These are phyloP conservation scores for Tremella mesenterica DNA, from an alignment of 768 basidiomycete genomes.

Conservation along the genomic window DNA sequence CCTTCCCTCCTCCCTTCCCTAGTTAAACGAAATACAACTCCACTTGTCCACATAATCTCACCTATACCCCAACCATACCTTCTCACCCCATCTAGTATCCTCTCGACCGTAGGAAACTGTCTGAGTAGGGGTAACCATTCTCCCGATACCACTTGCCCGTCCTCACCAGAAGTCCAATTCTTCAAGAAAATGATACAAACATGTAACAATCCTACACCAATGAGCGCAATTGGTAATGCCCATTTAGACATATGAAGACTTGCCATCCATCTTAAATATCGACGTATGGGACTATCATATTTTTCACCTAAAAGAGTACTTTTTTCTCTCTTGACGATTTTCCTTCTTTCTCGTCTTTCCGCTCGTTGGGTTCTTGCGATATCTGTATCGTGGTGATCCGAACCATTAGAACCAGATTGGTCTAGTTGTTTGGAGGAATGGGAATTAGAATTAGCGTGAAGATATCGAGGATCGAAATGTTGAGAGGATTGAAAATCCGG, in stretches of 20 bases:
- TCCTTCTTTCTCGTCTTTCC: neutral
- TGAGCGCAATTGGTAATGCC: slow-evolving; percentile 7
- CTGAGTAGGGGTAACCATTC: too few relatives aligned
- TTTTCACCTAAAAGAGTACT: slow-evolving; percentile 7
- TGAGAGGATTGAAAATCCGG: too few relatives aligned
- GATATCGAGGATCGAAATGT: too few relatives aligned
- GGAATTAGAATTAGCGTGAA: neutral
- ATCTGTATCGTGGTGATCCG: neutral
- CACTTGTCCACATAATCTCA: too few relatives aligned
- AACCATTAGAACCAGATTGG: neutral
- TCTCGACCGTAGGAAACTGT: too few relatives aligned
- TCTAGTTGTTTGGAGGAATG: neutral
- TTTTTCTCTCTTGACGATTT: slow-evolving; percentile 2
- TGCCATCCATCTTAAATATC: slow-evolving; percentile 14
- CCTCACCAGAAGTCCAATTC: too few relatives aligned
- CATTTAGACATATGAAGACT: neutral
- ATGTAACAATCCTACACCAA: slow-evolving; percentile 7
- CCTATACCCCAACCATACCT: too few relatives aligned
- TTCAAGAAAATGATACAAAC: too few relatives aligned
- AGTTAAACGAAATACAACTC: too few relatives aligned
- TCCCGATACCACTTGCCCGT: too few relatives aligned
- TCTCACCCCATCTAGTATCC: too few relatives aligned
- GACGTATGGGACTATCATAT: slow-evolving; percentile 9
- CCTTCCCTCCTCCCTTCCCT: too few relatives aligned
- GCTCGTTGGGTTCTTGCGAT: neutral